Base-by-base conservation (phyloP, 2,329 filamentous ascomycete genomes). In the Zymoseptoria brevis region DNA sequence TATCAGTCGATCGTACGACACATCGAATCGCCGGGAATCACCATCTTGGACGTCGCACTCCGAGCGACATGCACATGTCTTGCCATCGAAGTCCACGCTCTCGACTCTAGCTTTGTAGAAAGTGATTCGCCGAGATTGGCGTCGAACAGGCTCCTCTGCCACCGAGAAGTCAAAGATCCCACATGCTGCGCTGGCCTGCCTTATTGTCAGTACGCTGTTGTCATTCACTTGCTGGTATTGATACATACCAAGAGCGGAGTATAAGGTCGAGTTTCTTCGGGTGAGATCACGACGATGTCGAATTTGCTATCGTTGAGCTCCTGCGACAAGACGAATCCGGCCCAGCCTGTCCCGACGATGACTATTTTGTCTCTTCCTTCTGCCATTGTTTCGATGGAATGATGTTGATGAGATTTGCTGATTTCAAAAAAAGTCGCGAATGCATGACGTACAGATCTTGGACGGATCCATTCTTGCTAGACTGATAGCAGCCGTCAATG, bases 161-260 rank as follows among this genome's bases (percentile, higher is more conserved):
- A 78, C 70, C 22, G 75, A 72, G 63, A 78, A 78, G 57, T 77
- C 72, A 70, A 77, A 78, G 16, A 77, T 71, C 1, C 74, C 75
- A 50, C 74, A 75, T 8, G 76, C 76, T 22, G 75, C 76, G 54
- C 73, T 76, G 11, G 76, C 75, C 62, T 64, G 41, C 22, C 9
- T 11, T 13, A 7, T 49, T 13, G 2, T 53, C 9, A 29, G 41
- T 24, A 26, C 24, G 50, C 45, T 19, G 19, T 19, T 21, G 19
- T 41, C 35, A 9, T 48, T 21, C 26, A 13, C n/a, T 19, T 48
- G 30, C 11, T 16, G 8, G 41, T 22, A 8, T 30, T 22, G 13
- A 41, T 41, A 16, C 57, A 24, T 58, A 65, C 68, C 26, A 79
- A 70, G 1, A 79, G 68, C 5, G 77, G 76, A 0, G 76, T 79